Evolutionary conservation across 2,329 filamentous ascomycete genomes (phyloP), one percentile per base, ranked within the genome.

Genomic region (Aspergillus proliferans): DNA sequence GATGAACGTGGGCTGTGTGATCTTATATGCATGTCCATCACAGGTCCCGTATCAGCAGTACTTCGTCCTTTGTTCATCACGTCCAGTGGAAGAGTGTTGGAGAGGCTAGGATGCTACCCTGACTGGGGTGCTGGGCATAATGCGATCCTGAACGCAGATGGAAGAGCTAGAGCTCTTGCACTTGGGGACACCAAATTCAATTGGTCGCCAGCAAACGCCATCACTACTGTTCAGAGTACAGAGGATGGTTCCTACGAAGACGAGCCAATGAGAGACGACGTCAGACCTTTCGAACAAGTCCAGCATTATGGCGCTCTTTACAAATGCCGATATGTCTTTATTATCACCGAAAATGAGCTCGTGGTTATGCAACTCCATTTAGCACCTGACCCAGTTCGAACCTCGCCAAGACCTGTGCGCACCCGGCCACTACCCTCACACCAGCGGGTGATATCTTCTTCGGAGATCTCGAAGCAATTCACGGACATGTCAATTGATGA

Each of bases 321-420:
- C 3, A 33, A 33, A 33, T 33, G 28, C 28, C 6, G 28, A 33
- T 33, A 33, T 7, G 6, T 33, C 28, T 33, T 33, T 33, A 8
- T 33, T 33, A 33, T 33, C 28, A 33, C 28, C 12, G 12, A 33
- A 33, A 8, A 14, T 3, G 28, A 33, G 28, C 28, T 3, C 6
- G 28, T 33, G 6, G 28, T 33, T 33, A 33, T 33, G 6, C 28
- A 33, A 33, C 28, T 33, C 28, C 28, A 33, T 33, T 9, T 7
- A 33, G 28, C 28, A 33, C 28, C 28, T 33, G 28, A 14, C 28
- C 28, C 28, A 33, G 28, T 33, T 33, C 6, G 28, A 33, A 33
- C 28, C 28, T 54, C 43, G 12, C 28, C 28, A 33, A 33, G 28
- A 33, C 28, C 28, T 33, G n/a, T n/a, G n/a, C n/a, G n/a, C n/a